Base-by-base conservation (phyloP, 805 yeast genomes). In the Ogataea siamensis region DNA sequence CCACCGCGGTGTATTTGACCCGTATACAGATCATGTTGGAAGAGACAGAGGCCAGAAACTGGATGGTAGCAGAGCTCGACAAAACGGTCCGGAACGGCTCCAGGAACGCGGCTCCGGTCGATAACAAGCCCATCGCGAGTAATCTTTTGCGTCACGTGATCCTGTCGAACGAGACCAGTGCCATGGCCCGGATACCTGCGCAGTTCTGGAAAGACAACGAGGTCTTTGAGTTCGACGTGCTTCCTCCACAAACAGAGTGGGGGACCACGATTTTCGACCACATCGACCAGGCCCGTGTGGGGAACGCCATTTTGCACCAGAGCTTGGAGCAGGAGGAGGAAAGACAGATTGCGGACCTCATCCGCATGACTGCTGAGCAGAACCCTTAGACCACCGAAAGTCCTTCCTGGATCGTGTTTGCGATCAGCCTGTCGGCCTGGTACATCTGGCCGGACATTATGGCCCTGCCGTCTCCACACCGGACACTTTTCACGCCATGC, bases 141-240 rank as follows among this genome's bases (percentile, higher is more conserved):
- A 83, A 82, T 51, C 64, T 85, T 42, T 49, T 83, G 9, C 68
- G 95, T 40, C 82, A 83, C 58, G 81, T 79, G 2, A 70, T 84
- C 21, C 59, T 84, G 28, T 80, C 88, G 0, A 85, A 83, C 12
- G 93, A 83, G 56, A 77, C 76, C 16, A 71, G 76, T 28, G 71
- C 81, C 1, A 78, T 84, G 83, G 85, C 86, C 1, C 73, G 75
- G 47, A 67, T 83, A 16, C 94, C 94, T 1, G 52, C 68, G 17
- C 49, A 60, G 2, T 68, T 82, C 16, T 84, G 87, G 84, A 70
- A 72, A 2, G 55, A 72, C 17, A 69, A 79, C 38, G 82, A 81
- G 39, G 69, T 79, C 11, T 77, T 66, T 52, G 94, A 84, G 48
- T 84, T 73, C 53, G 94, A 84, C 57, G 73, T 82, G 2, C 56